Conservation (phyloP, 495 filamentous ascomycete species). For the Penicillium egyptiacum region DNA sequence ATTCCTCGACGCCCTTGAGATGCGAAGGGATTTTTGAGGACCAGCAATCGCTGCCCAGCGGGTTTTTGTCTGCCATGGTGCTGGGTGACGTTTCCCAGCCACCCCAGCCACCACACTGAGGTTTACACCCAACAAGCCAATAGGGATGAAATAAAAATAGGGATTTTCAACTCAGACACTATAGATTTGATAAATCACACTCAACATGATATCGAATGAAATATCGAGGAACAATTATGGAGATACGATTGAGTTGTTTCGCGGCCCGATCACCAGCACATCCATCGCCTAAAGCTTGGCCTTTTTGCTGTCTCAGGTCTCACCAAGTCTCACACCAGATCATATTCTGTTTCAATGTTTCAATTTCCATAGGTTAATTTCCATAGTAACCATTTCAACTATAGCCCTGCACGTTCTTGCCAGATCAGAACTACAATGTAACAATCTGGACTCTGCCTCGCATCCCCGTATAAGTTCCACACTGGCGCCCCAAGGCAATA, state of each 20-base stretch:
- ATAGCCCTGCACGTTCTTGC: neutral
- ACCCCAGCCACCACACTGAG: constrained; percentile 30
- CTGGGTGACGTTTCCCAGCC: constrained; percentile 30
- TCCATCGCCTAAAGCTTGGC: constrained; percentile 21
- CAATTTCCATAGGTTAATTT: neutral
- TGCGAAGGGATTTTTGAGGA: constrained; percentile 18
- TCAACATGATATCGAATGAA: constrained; percentile 9
- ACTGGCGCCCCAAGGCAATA: constrained; percentile 4
- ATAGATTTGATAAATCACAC: constrained; percentile 21
- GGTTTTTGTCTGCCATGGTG: constrained; percentile 28
- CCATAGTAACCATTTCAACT: neutral
- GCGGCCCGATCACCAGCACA: constrained; percentile 14
- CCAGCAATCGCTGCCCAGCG: constrained; percentile 15
- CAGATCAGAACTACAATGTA: neutral
- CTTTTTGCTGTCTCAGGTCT: neutral
- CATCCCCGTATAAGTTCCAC: neutral
- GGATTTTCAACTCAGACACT: constrained; percentile 19
- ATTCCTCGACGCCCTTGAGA: constrained; percentile 23
- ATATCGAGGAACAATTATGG: constrained; percentile 4
- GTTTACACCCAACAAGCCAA: constrained; percentile 19
- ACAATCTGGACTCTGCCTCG: neutral
- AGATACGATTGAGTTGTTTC: constrained; percentile 4
- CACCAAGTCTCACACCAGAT: neutral
- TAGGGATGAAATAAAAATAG: constrained; percentile 25
- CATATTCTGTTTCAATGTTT: neutral